Base-by-base conservation (phyloP, 148 eudicot species). In the Camellia japonica region DNA sequence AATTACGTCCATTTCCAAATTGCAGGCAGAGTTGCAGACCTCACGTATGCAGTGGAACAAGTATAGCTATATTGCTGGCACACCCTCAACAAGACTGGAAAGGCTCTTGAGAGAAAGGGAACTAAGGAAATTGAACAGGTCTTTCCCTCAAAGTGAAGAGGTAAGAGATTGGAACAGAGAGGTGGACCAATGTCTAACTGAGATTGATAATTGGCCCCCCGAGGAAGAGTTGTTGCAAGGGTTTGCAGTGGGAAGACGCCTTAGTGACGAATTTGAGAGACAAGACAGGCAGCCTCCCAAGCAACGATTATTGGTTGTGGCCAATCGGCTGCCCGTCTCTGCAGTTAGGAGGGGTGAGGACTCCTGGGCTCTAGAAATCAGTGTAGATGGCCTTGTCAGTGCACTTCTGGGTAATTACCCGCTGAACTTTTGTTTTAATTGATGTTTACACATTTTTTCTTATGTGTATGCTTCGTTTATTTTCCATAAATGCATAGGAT, bases 361-460 rank as follows among this genome's bases (percentile, higher is more conserved):
- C 41, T 84, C 87, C 2, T 93, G 97, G 97, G 75, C 83, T 3
- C 83, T 93, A 43, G 95, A 93, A 67, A 81, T 90, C 13, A 91
- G 91, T 82, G 91, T 83, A 13, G 97, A 95, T 7, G 95, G 97
- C 62, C 88, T 93, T 62, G 97, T 91, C 75, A 93, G 91, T 78
- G 97, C 97, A 20, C 95, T 93, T 81, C 52, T 90, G 60, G 94
- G 97, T 90, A 83, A 88, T 79, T 70, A 46, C 42, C 64, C 6
- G 5, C 11, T 23, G 15, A 46, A 76, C 43, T 55, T 42, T n/a
- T 5, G 19, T 73, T 52, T 2, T 7, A 60, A 61, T 74, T 42
- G 56, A 16, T 4, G 63, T 30, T 68, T 7, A 23, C 6, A 3
- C 12, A 38, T 6, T 55, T 60, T 56, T 43, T 1, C 49, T 73